Conservation (phyloP, 306 rosid genomes). For the Cucumis hystrix region DNA sequence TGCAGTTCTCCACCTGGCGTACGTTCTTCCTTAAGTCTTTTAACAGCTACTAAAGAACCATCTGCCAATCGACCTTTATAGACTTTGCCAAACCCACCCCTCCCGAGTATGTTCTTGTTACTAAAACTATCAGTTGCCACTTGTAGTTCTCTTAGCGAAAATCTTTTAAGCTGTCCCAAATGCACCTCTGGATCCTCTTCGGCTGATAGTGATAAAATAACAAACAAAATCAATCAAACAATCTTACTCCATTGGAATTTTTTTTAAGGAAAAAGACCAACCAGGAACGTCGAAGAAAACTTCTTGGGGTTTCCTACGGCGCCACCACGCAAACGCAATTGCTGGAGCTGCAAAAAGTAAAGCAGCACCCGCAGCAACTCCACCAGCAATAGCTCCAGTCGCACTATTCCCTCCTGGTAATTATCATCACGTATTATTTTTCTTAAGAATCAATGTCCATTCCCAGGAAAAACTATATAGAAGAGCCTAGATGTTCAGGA, state of each 20-base stretch:
- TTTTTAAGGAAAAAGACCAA: constrained; percentile 12
- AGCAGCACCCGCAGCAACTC: constrained; percentile 99
- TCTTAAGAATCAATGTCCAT: neutral
- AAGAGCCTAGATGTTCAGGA: neutral
- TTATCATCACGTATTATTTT: neutral
- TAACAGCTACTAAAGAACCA: constrained; percentile 87
- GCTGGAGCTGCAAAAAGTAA: constrained; percentile 96
- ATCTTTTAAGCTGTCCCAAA: constrained; percentile 96
- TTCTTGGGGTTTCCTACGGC: constrained; percentile 92
- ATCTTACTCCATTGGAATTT: neutral
- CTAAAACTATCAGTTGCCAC: constrained; percentile 96
- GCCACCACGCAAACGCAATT: constrained; percentile 99
- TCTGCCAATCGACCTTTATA: constrained; percentile 96
- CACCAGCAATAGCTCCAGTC: constrained; percentile 96
- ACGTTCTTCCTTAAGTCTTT: constrained; percentile 92
- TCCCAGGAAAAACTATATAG: neutral
- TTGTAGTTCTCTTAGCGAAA: constrained; percentile 85
- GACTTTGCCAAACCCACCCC: constrained; percentile 98
- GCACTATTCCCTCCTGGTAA: constrained; percentile 73
- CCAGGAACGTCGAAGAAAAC: constrained; percentile 99
- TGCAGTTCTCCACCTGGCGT: constrained; percentile 99
- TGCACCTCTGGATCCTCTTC: constrained; percentile 99
- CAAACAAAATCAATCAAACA: constrained; percentile 12
- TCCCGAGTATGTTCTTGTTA: constrained; percentile 90
- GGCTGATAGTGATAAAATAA: constrained; percentile 32